Base-by-base conservation (phyloP, 345 rosid genomes). In the Eutrema japonicum region DNA sequence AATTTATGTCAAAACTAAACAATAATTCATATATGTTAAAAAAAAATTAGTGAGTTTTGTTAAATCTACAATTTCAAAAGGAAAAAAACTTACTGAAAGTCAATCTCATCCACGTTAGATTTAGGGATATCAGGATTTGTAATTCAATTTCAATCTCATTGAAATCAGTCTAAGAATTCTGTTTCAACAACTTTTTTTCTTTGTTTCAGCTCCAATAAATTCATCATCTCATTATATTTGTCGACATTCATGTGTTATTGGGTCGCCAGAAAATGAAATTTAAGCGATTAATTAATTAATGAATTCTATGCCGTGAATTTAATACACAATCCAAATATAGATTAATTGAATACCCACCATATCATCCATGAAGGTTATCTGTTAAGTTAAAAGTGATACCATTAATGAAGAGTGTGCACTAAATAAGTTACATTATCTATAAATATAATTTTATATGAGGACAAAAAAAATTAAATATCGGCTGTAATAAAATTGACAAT, bases 181-280 rank as follows among this genome's bases (percentile, higher is more conserved):
- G 27, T 45, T 16, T 45, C 16, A 58, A 58, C 35, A 12, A 26
- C 35, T 3, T 41, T 12, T 5, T 42, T 42, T 16, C 10, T 48
- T 8, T 49, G 27, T 49, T 8, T 49, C 22, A 42, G 8, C 22
- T 36, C 40, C 10, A 53, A 53, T 29, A 53, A 30, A 53, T 53
- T 30, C 58, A 53, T 29, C 1, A 52, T 12, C 12, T 53, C 37
- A 53, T 53, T 2, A 30, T 64, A 18, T 54, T 54, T 32, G 33
- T 48, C 63, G 30, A 8, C 62, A 67, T 67, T 38, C 70, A 40
- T 51, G n/a, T 27, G 49, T 40, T 53, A 41, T 53, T 40, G 30
- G 37, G 32, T 68, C 36, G 62, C 52, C 30, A 27, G 29, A 26
- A 68, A 41, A 67, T 52, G 50, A 52, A 67, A 27, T 13, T 27